A percentile compares a stretch with the other conserved stretches of the same genome.
phyloP scores from a whole-genome alignment of 2,329 filamentous ascomycete genomes.

The Sclerotinia subarctica region DNA sequence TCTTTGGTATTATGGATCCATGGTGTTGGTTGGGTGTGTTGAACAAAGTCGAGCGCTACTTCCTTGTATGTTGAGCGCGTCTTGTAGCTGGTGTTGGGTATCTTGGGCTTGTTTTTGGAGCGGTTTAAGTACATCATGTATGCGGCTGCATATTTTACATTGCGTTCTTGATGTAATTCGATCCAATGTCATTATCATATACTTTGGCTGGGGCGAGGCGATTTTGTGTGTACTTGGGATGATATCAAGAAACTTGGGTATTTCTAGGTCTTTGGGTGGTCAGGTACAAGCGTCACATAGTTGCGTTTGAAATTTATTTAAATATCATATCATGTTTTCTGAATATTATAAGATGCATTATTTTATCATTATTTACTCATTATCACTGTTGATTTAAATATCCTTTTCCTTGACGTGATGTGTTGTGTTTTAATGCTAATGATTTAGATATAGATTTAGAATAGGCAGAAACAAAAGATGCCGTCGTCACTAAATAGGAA shows the following conservation, averaged over 20 bases:
- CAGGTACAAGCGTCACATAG: constrained; percentile 20
- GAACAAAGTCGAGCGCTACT: constrained; percentile 32
- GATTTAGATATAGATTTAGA: no score
- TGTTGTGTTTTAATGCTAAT: no score
- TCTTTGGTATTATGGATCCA: constrained; percentile 27
- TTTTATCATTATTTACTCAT: neutral
- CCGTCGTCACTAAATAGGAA: no score
- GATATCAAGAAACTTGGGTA: constrained; percentile 22
- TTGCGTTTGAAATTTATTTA: neutral
- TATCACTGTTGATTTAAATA: neutral
- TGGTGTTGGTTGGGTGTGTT: constrained; percentile 33
- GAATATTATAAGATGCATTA: neutral
- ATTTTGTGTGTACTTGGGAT: constrained; percentile 21
- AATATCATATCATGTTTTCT: neutral
- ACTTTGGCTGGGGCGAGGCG: constrained; percentile 21
- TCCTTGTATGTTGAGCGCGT: constrained; percentile 34
- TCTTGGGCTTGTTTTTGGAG: constrained; percentile 29
- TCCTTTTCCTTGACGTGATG: no score
- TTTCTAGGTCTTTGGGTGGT: constrained; percentile 14
- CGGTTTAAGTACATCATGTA: constrained; percentile 29
- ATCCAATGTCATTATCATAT: constrained; percentile 23
- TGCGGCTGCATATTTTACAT: constrained; percentile 32
- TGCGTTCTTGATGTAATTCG: constrained; percentile 23
- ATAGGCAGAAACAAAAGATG: no score
- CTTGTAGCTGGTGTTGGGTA: constrained; percentile 20